phyloP scores from a whole-genome alignment of 208 protist genomes.

The Crithidia brevicula region DNA sequence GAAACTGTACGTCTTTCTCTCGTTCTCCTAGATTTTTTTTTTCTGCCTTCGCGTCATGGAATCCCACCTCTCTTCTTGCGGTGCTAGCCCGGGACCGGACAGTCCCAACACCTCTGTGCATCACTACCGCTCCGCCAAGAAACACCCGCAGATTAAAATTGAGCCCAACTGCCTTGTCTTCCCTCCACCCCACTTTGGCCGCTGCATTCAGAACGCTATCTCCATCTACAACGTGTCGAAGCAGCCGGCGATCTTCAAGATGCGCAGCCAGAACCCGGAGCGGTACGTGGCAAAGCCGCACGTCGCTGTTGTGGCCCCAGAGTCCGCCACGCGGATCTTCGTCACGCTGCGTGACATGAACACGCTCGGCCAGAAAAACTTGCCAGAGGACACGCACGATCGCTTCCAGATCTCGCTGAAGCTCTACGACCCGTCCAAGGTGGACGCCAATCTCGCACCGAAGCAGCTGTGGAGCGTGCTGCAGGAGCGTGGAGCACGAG shows the following conservation, averaged over 20 bases:
- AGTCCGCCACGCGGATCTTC: slow-evolving; percentile 52
- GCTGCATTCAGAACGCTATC: slow-evolving; percentile 72
- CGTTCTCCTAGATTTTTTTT: slow-evolving; percentile 10
- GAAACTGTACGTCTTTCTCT: background rate
- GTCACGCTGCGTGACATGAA: slow-evolving; percentile 62
- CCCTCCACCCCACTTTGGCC: slow-evolving; percentile 66
- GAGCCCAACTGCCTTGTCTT: slow-evolving; percentile 67
- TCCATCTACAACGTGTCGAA: slow-evolving; percentile 66
- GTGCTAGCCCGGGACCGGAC: background rate
- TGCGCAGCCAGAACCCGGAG: slow-evolving; percentile 61
- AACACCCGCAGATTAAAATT: slow-evolving; percentile 46
- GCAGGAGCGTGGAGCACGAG: slow-evolving; percentile 15
- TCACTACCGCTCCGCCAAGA: slow-evolving; percentile 11
- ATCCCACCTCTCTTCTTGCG: slow-evolving; percentile 5
- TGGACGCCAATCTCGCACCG: slow-evolving; percentile 17
- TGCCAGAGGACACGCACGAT: slow-evolving; percentile 42
- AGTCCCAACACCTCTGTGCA: background rate
- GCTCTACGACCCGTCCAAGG: slow-evolving; percentile 28
- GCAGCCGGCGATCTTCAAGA: slow-evolving; percentile 66
- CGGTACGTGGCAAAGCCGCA: slow-evolving; percentile 76
- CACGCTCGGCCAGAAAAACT: slow-evolving; percentile 27
- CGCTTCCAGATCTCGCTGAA: slow-evolving; percentile 56
- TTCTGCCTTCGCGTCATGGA: slow-evolving; percentile 17
- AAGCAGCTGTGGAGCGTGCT: slow-evolving; percentile 44
- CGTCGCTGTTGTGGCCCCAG: slow-evolving; percentile 48